Conservation (phyloP, 495 filamentous ascomycete genomes). For the Neurospora hispaniola region DNA sequence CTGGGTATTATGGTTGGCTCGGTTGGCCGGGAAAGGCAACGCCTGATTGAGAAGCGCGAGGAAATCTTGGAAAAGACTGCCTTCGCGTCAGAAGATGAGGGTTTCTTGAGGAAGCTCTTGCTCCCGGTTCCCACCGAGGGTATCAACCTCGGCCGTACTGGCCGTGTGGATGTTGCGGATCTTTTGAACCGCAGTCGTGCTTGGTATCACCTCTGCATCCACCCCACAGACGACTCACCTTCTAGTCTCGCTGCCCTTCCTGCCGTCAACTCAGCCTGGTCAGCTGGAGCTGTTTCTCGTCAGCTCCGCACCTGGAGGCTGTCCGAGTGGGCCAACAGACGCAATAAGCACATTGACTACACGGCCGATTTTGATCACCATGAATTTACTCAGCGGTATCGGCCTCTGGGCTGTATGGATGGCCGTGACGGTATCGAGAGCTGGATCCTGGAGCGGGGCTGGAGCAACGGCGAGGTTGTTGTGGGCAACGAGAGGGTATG, state of each 20-base stretch:
- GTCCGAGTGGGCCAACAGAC: constrained; percentile 91
- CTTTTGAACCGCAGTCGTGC: constrained; percentile 70
- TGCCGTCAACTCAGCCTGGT: constrained; percentile 65
- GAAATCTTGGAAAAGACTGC: constrained; percentile 77
- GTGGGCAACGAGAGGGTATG: constrained; percentile 85
- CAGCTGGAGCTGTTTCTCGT: constrained; percentile 79
- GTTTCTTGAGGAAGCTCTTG: constrained; percentile 73
- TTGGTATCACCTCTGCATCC: constrained; percentile 90
- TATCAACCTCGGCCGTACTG: constrained; percentile 58
- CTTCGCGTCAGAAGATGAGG: constrained; percentile 67
- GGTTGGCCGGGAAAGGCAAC: constrained; percentile 59
- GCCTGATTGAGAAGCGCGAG: constrained; percentile 70
- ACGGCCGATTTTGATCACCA: constrained; percentile 93
- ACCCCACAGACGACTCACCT: constrained; percentile 81
- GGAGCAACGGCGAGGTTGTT: constrained; percentile 95
- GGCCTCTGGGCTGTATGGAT: constrained; percentile 74
- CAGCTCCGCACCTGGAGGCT: constrained; percentile 88
- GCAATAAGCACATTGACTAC: constrained; percentile 88
- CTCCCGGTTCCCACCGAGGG: constrained; percentile 69
- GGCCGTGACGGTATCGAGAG: constrained; percentile 89
- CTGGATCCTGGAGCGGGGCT: constrained; percentile 91
- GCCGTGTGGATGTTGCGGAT: constrained; percentile 61
- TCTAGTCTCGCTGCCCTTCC: constrained; percentile 52
- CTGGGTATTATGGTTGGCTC: constrained; percentile 63
- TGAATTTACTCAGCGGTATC: constrained; percentile 77